Evolutionary conservation across 768 basidiomycete species (phyloP).

Genomic region (Rhodotorula kratochvilovae): DNA sequence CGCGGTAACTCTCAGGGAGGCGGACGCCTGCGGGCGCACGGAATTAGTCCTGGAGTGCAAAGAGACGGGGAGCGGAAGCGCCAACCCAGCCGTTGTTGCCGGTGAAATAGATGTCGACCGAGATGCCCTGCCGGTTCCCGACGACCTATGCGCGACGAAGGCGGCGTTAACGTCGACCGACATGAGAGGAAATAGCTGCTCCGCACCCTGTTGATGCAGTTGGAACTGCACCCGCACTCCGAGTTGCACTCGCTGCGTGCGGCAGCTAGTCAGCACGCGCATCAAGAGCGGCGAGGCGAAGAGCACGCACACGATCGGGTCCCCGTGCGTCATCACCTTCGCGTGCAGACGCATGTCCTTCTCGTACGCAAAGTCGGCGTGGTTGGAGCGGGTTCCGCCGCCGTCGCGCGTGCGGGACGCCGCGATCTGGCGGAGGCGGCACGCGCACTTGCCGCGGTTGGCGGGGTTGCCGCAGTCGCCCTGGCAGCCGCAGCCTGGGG

Average conservation of each 20-base stretch:
- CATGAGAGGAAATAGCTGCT: not conserved
- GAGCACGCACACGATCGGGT: conserved; percentile 24
- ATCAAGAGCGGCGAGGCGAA: too few species aligned
- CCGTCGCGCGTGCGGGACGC: not conserved
- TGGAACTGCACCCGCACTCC: conserved; percentile 23
- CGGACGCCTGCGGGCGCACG: not conserved
- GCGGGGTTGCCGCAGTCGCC: conserved; percentile 14
- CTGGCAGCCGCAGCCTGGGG: conserved; percentile 26
- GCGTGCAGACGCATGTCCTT: not conserved
- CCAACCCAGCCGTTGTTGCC: conserved; percentile 21
- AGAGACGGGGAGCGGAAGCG: too few species aligned
- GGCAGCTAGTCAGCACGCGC: not conserved
- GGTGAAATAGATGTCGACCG: conserved; percentile 20
- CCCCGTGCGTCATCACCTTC: not conserved
- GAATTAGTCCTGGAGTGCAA: not conserved
- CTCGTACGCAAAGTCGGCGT: conserved; percentile 25
- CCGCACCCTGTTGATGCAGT: conserved; percentile 23
- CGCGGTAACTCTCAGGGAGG: not conserved
- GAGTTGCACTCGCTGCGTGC: conserved; percentile 35
- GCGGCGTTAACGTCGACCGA: too few species aligned
- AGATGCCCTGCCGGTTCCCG: not conserved
- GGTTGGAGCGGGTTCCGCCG: not conserved
- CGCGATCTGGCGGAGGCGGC: conserved; percentile 9
- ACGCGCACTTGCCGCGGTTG: conserved; percentile 7
- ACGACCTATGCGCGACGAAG: not conserved